phyloP scores from a whole-genome alignment of 2,329 filamentous ascomycete species.

The Cladosporium sphaerospermum region DNA sequence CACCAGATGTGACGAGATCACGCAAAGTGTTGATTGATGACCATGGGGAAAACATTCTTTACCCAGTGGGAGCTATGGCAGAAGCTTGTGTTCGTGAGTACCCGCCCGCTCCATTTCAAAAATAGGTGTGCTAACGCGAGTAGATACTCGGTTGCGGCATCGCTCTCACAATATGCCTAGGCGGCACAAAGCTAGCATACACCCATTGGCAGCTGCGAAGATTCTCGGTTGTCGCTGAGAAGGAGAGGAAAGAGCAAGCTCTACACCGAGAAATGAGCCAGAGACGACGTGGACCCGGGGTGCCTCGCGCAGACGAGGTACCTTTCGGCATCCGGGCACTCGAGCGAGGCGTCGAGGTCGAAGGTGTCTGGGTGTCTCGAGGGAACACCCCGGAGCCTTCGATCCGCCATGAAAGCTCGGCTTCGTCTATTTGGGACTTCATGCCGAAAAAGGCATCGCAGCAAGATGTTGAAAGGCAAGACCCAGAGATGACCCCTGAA shows the following conservation, averaged over 20 bases:
- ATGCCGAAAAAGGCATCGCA: neutral
- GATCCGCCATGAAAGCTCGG: neutral
- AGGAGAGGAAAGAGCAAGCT: constrained; percentile 25
- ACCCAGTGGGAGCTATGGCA: constrained; percentile 71
- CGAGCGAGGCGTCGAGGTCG: constrained; percentile 73
- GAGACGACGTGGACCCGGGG: constrained; percentile 19
- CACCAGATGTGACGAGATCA: neutral
- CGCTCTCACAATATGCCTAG: constrained; percentile 60
- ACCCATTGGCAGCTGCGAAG: constrained; percentile 37
- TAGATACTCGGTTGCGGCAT: constrained; percentile 70
- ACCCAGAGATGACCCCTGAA: neutral
- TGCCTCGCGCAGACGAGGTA: constrained; percentile 56
- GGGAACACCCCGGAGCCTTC: constrained; percentile 34
- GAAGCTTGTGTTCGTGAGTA: constrained; percentile 78
- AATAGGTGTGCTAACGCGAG: constrained; percentile 21
- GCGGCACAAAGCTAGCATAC: constrained; percentile 57
- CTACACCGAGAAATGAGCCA: constrained; percentile 31
- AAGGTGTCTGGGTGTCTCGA: constrained; percentile 61
- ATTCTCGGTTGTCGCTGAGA: constrained; percentile 30
- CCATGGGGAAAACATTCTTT: constrained; percentile 33
- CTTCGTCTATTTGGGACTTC: constrained; percentile 10
- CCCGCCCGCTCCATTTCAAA: too few relatives aligned
- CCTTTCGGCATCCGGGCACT: constrained; percentile 84
- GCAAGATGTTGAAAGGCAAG: constrained; percentile 8
- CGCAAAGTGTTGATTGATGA: neutral